Conservation (phyloP, 2,329 filamentous ascomycete genomes). For the Exophiala calicioides region DNA sequence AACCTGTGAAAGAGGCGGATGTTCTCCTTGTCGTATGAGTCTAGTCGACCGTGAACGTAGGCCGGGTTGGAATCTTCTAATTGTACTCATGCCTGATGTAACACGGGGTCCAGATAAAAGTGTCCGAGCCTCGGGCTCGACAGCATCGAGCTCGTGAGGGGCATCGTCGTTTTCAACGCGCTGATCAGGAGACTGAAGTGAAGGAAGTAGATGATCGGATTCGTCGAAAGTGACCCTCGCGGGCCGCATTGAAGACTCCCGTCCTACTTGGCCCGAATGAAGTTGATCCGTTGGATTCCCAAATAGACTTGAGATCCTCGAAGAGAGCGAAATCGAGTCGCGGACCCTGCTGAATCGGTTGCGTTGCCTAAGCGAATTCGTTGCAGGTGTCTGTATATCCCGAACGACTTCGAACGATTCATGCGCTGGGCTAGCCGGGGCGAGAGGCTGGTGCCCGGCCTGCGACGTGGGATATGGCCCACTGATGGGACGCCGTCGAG, state of each 20-base stretch:
- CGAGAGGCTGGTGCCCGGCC: conserved; percentile 36
- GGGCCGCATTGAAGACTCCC: conserved; percentile 35
- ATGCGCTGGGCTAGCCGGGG: conserved; percentile 32
- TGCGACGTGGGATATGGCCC: conserved; percentile 42
- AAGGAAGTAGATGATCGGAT: conserved; percentile 38
- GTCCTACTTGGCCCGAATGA: conserved; percentile 31
- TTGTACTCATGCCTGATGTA: conserved; percentile 36
- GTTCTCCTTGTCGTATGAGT: conserved; percentile 58
- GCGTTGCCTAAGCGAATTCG: conserved; percentile 31
- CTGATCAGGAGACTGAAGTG: conserved; percentile 42
- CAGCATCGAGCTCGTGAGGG: conserved; percentile 44
- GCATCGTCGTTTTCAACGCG: conserved; percentile 43
- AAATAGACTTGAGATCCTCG: conserved; percentile 45
- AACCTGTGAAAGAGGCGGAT: conserved; percentile 62
- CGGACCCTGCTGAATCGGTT: conserved; percentile 44
- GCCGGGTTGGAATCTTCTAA: conserved; percentile 44
- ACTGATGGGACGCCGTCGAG: conserved; percentile 42
- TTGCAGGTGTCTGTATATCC: conserved; percentile 20
- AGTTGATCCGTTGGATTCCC: conserved; percentile 37
- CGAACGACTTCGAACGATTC: conserved; percentile 31
- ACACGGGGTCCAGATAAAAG: conserved; percentile 34
- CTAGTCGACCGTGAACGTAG: conserved; percentile 57
- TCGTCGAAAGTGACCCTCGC: conserved; percentile 37
- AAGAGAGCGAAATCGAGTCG: conserved; percentile 45
- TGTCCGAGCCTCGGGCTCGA: conserved; percentile 41